Evolutionary conservation across 208 protist species (phyloP).

Genomic region (Wallacemonas sp.): DNA sequence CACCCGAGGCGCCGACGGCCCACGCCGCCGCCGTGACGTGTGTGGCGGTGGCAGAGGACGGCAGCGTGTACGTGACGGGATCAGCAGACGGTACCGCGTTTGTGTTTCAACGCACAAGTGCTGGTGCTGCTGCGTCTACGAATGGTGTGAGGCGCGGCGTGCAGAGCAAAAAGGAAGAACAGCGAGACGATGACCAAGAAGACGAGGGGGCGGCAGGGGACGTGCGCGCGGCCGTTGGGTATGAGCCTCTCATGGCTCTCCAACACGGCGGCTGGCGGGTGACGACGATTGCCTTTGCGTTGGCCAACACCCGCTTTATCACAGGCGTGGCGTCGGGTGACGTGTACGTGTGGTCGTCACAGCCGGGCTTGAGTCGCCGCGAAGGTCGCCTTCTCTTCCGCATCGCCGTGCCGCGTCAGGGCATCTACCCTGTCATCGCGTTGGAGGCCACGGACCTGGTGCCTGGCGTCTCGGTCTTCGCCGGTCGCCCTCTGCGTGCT

Average conservation of each 20-base stretch:
- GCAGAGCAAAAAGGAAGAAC: not conserved
- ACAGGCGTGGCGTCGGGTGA: constrained; percentile 58
- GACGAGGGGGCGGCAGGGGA: too few relatives aligned
- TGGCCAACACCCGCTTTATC: constrained; percentile 63
- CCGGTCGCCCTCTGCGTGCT: too few relatives aligned
- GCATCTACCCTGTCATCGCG: constrained; percentile 57
- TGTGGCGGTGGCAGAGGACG: constrained; percentile 46
- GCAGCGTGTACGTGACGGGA: constrained; percentile 60
- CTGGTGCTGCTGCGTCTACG: constrained; percentile 1
- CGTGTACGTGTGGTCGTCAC: constrained; percentile 71
- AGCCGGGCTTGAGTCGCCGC: constrained; percentile 58
- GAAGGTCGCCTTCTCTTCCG: constrained; percentile 61
- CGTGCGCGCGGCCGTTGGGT: not conserved
- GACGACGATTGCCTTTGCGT: constrained; percentile 38
- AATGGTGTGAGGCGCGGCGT: too few relatives aligned
- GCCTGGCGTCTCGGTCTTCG: not conserved
- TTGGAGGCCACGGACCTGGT: constrained; percentile 24
- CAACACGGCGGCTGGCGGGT: constrained; percentile 58
- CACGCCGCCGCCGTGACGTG: constrained; percentile 63
- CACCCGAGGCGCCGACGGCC: constrained; percentile 18
- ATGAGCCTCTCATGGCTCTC: constrained; percentile 38
- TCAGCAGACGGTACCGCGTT: constrained; percentile 58
- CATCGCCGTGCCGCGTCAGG: constrained; percentile 39
- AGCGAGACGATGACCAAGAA: not conserved
- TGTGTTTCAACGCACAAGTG: constrained; percentile 40